Conservation (phyloP, 2,329 filamentous ascomycete species). For the Coleophoma cylindrospora region DNA sequence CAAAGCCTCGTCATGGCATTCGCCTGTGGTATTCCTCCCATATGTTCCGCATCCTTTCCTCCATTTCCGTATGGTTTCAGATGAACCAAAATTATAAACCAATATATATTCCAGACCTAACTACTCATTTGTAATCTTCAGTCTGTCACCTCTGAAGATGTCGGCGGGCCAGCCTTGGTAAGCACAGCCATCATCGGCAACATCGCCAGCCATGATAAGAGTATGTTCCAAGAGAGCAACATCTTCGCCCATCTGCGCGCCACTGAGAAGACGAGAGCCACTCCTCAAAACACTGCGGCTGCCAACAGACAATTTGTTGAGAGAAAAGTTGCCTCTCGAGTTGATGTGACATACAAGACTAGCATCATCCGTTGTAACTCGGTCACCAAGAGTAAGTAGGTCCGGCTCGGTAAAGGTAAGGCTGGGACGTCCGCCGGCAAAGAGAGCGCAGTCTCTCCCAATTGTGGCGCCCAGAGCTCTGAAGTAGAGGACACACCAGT, state of each 20-base stretch:
- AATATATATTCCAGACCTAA: too few species aligned
- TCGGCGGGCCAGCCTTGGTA: conserved; percentile 53
- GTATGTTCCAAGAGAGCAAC: conserved; percentile 52
- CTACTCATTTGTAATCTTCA: background rate
- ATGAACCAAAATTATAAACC: too few species aligned
- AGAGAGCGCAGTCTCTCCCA: conserved; percentile 49
- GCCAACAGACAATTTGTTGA: conserved; percentile 45
- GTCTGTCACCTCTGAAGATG: conserved; percentile 25
- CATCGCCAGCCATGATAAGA: conserved; percentile 50
- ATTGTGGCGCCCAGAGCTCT: conserved; percentile 46
- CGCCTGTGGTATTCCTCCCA: too few species aligned
- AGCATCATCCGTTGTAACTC: conserved; percentile 49
- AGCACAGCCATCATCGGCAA: conserved; percentile 42
- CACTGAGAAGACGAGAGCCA: conserved; percentile 46
- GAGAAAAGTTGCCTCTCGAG: conserved; percentile 48
- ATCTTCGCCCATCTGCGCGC: conserved; percentile 47
- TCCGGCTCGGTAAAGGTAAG: conserved; percentile 55
- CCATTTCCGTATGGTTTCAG: too few species aligned
- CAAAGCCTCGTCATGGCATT: too few species aligned
- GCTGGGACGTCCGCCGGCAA: conserved; percentile 45
- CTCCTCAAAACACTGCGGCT: conserved; percentile 46
- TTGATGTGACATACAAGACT: conserved; percentile 53
- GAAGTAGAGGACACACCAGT: conserved; percentile 48
- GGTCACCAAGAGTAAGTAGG: conserved; percentile 45
- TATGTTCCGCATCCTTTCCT: too few species aligned